Base-by-base conservation (phyloP, 257 asterid genomes). In the Linderniella brevidens region DNA sequence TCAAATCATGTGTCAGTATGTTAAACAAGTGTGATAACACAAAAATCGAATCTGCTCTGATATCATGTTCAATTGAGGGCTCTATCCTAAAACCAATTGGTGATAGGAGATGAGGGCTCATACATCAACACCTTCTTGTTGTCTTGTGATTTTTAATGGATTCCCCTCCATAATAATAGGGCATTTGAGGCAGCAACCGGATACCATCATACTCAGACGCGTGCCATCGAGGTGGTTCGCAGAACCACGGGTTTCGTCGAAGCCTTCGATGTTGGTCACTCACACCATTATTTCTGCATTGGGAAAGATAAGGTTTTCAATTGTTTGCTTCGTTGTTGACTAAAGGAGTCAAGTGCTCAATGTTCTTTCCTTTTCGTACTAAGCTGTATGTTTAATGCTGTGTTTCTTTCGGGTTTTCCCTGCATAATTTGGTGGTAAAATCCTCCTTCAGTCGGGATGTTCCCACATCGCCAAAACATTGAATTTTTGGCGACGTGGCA, bases 171-270 rank as follows among this genome's bases (percentile, higher is more conserved):
- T 50, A 49, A 41, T 50, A 49, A 37, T 57, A 90, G 98, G 93
- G 54, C 59, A 74, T 62, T 58, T 57, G 48, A 81, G 85, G 66
- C 62, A 72, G 29, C 74, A 57, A 64, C 96, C 94, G 25, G 94
- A 85, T 68, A 90, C 96, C 20, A 68, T 90, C 42, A 59, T 85
- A 53, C 17, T 90, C 59, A 81, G 70, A 70, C 96, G 98, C 48
- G 64, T 79, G 63, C 98, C 98, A n/a, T 90, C 96, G 25, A 69
- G 98, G 65, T 90, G 98, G 98, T 85, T 85, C 58, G 93, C 98
- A 36, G 98, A 90, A 68, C 71, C 92, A 13, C 75, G 96, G 53
- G 98, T 90, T 49, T 90, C 98, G 49, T 79, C 96, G 46, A 90
- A 85, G 64, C 98, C 98, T 50, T 90, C 98, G 37, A 85, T 90